Conservation (phyloP, 148 eudicot species). For the Vaccinium darrowii region DNA sequence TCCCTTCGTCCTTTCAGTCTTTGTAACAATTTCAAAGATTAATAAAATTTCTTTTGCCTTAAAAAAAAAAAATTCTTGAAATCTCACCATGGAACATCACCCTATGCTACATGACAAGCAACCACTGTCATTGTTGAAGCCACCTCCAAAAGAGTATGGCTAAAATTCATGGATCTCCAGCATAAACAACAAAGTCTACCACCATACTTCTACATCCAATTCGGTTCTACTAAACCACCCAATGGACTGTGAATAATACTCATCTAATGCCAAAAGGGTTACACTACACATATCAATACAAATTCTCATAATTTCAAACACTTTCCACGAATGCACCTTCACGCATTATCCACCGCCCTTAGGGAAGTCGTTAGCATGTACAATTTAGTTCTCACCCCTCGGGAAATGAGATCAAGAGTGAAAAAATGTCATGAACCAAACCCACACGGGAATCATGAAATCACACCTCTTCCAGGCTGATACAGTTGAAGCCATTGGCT, state of each 20-base stretch:
- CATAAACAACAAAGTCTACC: background rate
- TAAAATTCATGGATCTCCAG: background rate
- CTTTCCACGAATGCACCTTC: background rate
- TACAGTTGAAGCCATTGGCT: constrained; percentile 76
- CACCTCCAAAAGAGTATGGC: background rate
- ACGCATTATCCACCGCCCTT: background rate
- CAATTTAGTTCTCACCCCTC: background rate
- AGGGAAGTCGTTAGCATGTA: background rate
- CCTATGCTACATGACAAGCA: background rate
- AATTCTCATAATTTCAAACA: background rate
- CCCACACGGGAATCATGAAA: constrained; percentile 10
- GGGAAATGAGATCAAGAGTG: background rate
- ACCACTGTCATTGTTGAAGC: background rate
- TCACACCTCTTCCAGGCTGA: constrained; percentile 87
- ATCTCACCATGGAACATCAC: background rate
- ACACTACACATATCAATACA: background rate
- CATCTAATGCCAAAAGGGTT: background rate
- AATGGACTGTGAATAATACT: background rate
- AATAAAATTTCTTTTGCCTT: no score
- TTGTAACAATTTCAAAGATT: no score
- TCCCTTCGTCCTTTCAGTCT: no score
- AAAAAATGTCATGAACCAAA: background rate
- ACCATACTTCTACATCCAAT: no score
- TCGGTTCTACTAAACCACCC: background rate
- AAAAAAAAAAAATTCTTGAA: background rate